Base-by-base conservation (phyloP, 2,329 filamentous ascomycete genomes). In the Eutypa lata region DNA sequence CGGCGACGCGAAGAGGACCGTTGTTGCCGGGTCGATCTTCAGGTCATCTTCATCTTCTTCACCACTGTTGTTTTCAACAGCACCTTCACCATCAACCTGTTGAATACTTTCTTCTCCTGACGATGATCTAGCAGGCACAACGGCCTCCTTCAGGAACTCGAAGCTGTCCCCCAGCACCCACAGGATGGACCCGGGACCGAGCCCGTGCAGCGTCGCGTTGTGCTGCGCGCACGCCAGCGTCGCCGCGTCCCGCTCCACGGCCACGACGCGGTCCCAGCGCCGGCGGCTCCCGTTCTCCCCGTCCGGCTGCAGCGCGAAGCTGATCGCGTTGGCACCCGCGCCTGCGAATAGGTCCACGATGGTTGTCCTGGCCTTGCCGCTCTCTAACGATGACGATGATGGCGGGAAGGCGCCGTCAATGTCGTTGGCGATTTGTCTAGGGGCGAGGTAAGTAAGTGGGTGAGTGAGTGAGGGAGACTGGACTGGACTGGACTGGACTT, bases 151-250 rank as follows among this genome's bases (percentile, higher is more conserved):
- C 22, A 96, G 71, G 47, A 86, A 84, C 35, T 89, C 80, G 65
- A 99, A 95, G 67, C 89, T 94, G 72, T 97, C 92, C 3, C 88
- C 92, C 51, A 89, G 78, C 37, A 97, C 81, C 88, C 91, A 99
- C 51, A 85, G 89, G 63, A 99, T 93, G 65, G 83, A 53, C 11
- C 67, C 84, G 47, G 87, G 81, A 2, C 76, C 75, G 0, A 96
- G 89, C 3, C 88, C 92, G 67, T 97, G 96, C 45, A 97, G 76
- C 51, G 84, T 78, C 7, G 94, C 91, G 68, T 99, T 99, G 68
- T 95, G 86, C 73, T 96, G 92, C 24, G 91, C 94, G 71, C 95
- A 99, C 45, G 87, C 86, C 7, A 99, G 80, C 1, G 89, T 90
- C 10, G 85, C 81, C 3, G 86, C 77, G 64, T 97, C 87, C 61